Base-by-base conservation (phyloP, 2,329 filamentous ascomycete genomes). In the Trichoderma polysporum region DNA sequence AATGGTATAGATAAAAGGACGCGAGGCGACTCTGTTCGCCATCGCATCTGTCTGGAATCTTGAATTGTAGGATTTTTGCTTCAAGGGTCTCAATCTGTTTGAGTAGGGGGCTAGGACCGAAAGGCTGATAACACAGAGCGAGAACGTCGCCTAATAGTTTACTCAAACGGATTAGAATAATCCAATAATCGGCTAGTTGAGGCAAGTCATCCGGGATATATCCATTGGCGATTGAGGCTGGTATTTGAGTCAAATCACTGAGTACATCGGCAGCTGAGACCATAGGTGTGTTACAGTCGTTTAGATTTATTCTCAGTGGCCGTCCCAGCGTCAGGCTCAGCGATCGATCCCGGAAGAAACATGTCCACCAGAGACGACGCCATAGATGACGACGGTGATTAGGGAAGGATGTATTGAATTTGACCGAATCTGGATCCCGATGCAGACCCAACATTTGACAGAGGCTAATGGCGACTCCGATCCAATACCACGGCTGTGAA, bases 311-410 rank as follows among this genome's bases (percentile, higher is more conserved):
- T 10, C 61, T 27, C 10, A 64, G 4, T 6, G 61, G 61, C 5
- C 61, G 53, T 2, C 61, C 50, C 29, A 56, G 49, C 7, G 61
- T 53, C 31, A 64, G 29, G 19, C 47, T 41, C 29, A 64, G 25
- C 6, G 45, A 64, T 17, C 61, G 47, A n/a, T 64, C 61, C 9
- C 61, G 33, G 33, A 64, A 54, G 37, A 64, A 54, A n/a, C 61
- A 64, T 29, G 15, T 45, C 61, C 61, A 64, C 61, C 61, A 64
- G 22, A 64, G 49, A 45, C 61, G 61, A 13, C 61, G 47, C 59
- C 59, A 62, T 6, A 62, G 49, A 27, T 57, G 50, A 2, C 61
- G 50, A 5, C 39, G 61, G 29, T 57, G 61, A 9, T 41, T 45
- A 6, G 47, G 50, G 12, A 56, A 31, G 12, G 45, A 41, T 4